Conservation (phyloP, 495 filamentous ascomycete genomes). For the Penicillium soppii region DNA sequence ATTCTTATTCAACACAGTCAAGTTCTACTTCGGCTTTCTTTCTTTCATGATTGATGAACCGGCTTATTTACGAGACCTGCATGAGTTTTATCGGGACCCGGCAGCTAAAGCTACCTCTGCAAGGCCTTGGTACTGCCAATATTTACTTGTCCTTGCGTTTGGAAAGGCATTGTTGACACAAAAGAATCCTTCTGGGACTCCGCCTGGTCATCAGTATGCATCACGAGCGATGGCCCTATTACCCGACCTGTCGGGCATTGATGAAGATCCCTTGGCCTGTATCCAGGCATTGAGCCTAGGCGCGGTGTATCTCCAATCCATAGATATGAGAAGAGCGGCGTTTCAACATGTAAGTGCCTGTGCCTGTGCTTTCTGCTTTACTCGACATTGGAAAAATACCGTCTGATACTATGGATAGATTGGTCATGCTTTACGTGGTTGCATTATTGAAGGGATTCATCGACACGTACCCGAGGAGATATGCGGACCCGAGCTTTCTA, state of each 20-base stretch:
- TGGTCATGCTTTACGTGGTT: slow-evolving; percentile 37
- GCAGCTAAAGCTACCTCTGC: slow-evolving; percentile 21
- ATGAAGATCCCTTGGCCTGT: slow-evolving; percentile 31
- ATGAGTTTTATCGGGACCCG: slow-evolving; percentile 32
- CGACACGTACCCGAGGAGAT: slow-evolving; percentile 30
- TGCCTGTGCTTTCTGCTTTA: neutral
- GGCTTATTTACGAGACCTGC: slow-evolving; percentile 29
- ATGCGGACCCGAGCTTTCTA: slow-evolving; percentile 22
- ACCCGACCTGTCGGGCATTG: slow-evolving; percentile 34
- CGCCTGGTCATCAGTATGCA: slow-evolving; percentile 35
- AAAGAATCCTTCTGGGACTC: slow-evolving; percentile 27
- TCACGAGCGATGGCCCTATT: slow-evolving; percentile 38
- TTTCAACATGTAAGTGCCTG: slow-evolving; percentile 31
- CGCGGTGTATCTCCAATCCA: slow-evolving; percentile 38
- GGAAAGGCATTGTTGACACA: slow-evolving; percentile 39
- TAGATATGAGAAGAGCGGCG: slow-evolving; percentile 36
- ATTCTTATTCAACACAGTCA: slow-evolving; percentile 38
- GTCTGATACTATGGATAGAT: slow-evolving; percentile 15
- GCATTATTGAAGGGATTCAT: slow-evolving; percentile 38
- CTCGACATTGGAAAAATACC: neutral
- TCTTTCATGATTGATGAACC: slow-evolving; percentile 41
- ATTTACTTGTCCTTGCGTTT: slow-evolving; percentile 40
- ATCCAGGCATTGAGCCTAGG: slow-evolving; percentile 35
- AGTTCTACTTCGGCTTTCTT: slow-evolving; percentile 37
- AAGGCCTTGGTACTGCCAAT: slow-evolving; percentile 38